phyloP scores from a whole-genome alignment of 2,329 filamentous ascomycete genomes.

The Sporothrix globosa region DNA sequence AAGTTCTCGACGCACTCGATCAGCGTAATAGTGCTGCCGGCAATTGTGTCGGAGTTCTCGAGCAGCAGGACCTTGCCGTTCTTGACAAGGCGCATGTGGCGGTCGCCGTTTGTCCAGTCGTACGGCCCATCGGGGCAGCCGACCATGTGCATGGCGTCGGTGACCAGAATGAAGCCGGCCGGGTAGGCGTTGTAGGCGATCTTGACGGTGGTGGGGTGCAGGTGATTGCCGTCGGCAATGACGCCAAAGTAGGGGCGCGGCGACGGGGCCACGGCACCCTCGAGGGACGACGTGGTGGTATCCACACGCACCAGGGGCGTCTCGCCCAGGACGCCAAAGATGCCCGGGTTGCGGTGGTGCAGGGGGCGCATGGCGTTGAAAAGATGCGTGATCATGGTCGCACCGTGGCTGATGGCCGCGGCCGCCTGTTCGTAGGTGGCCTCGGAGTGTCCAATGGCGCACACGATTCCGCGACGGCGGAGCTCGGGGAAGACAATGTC shows the following conservation, averaged over 20 bases:
- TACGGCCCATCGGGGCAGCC: slow-evolving; percentile 84
- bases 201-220: slow-evolving; percentile 85
- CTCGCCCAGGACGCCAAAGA: slow-evolving; percentile 82
- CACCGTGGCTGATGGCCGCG: slow-evolving; percentile 70
- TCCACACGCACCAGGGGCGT: slow-evolving; percentile 37
- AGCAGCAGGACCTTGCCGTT: slow-evolving; percentile 72
- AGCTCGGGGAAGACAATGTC: slow-evolving; percentile 67
- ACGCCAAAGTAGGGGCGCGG: slow-evolving; percentile 82
- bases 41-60: slow-evolving; percentile 77
- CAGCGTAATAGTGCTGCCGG: slow-evolving; percentile 73
- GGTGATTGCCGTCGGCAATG: slow-evolving; percentile 87
- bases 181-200: slow-evolving; percentile 88
- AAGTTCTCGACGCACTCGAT: slow-evolving; percentile 84
- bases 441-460: slow-evolving; percentile 83
- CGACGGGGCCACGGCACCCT: slow-evolving; percentile 47
- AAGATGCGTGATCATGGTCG: slow-evolving; percentile 87
- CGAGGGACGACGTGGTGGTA: slow-evolving; percentile 38
- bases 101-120: slow-evolving; percentile 77
- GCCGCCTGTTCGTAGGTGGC: slow-evolving; percentile 83
- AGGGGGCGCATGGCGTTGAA: slow-evolving; percentile 94
- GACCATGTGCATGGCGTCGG: slow-evolving; percentile 87
- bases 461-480: slow-evolving; percentile 67
- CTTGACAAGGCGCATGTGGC: slow-evolving; percentile 65
- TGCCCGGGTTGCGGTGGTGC: slow-evolving; percentile 86
- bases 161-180: slow-evolving; percentile 83